phyloP scores from a whole-genome alignment of 192 early-diverging fungal species.

The Lobulomyces angularis region DNA sequence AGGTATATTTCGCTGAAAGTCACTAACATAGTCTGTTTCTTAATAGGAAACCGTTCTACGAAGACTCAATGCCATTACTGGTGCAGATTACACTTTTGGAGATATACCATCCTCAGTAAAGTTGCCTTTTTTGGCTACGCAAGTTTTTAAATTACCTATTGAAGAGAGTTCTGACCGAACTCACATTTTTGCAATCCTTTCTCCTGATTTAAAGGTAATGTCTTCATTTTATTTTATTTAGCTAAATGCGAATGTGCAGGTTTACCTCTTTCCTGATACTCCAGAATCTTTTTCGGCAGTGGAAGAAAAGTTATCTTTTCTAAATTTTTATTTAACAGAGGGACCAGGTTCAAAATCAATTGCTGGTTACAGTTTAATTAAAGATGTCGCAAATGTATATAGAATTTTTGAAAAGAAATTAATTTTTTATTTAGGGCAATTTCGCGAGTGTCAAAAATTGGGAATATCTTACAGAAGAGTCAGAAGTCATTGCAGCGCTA shows the following conservation, averaged over 20 bases:
- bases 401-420: constrained; percentile 24
- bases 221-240: constrained; percentile 5
- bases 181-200: constrained; percentile 35
- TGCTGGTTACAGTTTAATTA: too few species aligned
- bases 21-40: too few species aligned
- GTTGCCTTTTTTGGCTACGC: constrained; percentile 23
- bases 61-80: constrained; percentile 56
- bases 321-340: constrained; percentile 56
- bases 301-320: constrained; percentile 31
- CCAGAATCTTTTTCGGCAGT: constrained; percentile 35
- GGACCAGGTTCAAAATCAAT: constrained; percentile 24
- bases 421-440: constrained; percentile 7
- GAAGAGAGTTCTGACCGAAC: constrained; percentile 50
- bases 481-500: constrained; percentile 26
- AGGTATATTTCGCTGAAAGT: constrained; percentile 10
- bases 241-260: constrained; percentile 18
- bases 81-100: constrained; percentile 29
- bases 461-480: constrained; percentile 17
- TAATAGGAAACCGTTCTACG: constrained; percentile 13
- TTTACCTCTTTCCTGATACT: constrained; percentile 54
- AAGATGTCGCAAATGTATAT: constrained; percentile 46
- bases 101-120: constrained; percentile 7
- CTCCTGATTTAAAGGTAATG: constrained; percentile 33
- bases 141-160: constrained; percentile 48
- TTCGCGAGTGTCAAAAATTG: constrained; percentile 16